Evolutionary conservation across 805 yeast genomes (phyloP).

Genomic region (Candida maris): DNA sequence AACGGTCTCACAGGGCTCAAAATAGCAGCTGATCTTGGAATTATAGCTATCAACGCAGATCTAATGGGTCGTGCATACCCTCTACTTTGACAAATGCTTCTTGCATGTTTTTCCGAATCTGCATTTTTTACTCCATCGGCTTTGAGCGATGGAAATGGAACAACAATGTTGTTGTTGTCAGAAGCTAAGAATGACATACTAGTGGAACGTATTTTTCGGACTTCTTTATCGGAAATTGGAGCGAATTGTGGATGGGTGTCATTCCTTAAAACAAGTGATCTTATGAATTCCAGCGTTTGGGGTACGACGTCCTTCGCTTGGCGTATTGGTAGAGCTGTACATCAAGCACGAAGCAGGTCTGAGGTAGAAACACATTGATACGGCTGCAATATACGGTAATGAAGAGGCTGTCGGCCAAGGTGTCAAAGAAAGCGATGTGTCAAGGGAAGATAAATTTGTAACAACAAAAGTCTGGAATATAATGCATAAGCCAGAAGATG

Average conservation of each 20-base stretch:
- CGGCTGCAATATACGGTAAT: conserved; percentile 66
- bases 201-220: conserved; percentile 39
- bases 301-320: conserved; percentile 38
- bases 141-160: conserved; percentile 38
- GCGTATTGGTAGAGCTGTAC: conserved; percentile 44
- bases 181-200: conserved; percentile 28
- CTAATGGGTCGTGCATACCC: conserved; percentile 50
- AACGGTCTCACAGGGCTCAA: conserved; percentile 35
- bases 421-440: conserved; percentile 40
- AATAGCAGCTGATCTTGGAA: conserved; percentile 15
- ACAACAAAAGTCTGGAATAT: conserved; percentile 63
- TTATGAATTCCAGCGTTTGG: conserved; percentile 13
- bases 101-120: conserved; percentile 24
- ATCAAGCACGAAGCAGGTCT: conserved; percentile 32
- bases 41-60: conserved; percentile 36
- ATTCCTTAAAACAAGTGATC: conserved; percentile 11
- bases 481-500: conserved; percentile 30
- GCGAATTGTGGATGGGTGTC: conserved; percentile 33
- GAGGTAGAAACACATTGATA: conserved; percentile 50
- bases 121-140: conserved; percentile 17
- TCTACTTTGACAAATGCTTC: conserved; percentile 36
- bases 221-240: conserved; percentile 40
- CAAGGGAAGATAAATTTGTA: conserved; percentile 49
- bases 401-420: conserved; percentile 61
- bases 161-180: conserved; percentile 32